phyloP scores from a whole-genome alignment of 1,284 basidiomycete species.

The Mycena citricolor region DNA sequence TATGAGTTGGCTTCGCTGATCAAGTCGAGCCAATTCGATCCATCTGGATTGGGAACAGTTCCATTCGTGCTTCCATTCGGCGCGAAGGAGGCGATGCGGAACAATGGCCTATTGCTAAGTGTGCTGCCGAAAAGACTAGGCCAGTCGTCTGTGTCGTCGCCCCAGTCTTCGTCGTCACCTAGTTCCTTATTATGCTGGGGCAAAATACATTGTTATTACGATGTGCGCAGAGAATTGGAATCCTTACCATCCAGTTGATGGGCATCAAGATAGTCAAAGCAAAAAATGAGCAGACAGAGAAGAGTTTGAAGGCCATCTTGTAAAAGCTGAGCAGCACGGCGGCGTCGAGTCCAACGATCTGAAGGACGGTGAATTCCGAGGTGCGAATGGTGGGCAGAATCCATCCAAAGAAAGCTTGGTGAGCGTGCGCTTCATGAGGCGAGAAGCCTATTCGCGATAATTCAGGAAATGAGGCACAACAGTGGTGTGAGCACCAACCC shows the following conservation, averaged over 20 bases:
- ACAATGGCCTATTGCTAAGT: slow-evolving; percentile 14
- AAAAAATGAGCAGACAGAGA: slow-evolving; percentile 81
- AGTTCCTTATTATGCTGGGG: slow-evolving; percentile 60
- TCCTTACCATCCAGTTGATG: slow-evolving; percentile 80
- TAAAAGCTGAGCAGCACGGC: slow-evolving; percentile 94
- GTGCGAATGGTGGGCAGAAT: slow-evolving; percentile 88
- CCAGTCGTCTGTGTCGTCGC: slow-evolving; percentile 39
- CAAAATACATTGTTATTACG: no score
- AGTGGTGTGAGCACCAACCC: slow-evolving; percentile 49
- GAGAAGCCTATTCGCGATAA: slow-evolving; percentile 66
- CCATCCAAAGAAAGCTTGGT: slow-evolving; percentile 90
- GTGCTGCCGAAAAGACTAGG: slow-evolving; percentile 27
- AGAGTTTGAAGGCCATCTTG: slow-evolving; percentile 92
- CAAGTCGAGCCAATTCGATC: slow-evolving; percentile 76
- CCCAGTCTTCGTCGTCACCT: slow-evolving; percentile 61
- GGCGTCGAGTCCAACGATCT: slow-evolving; percentile 95
- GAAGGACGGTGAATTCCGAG: slow-evolving; percentile 91
- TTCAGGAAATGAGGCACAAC: slow-evolving; percentile 7
- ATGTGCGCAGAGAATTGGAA: no score
- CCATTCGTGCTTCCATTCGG: slow-evolving; percentile 31
- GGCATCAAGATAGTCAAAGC: slow-evolving; percentile 85
- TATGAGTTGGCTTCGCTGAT: slow-evolving; percentile 86
- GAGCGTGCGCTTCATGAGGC: slow-evolving; percentile 84
- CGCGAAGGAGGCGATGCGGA: slow-evolving; percentile 22
- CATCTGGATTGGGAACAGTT: slow-evolving; percentile 37